Base-by-base conservation (phyloP, 768 basidiomycete species). In the Tylopilus balloui region DNA sequence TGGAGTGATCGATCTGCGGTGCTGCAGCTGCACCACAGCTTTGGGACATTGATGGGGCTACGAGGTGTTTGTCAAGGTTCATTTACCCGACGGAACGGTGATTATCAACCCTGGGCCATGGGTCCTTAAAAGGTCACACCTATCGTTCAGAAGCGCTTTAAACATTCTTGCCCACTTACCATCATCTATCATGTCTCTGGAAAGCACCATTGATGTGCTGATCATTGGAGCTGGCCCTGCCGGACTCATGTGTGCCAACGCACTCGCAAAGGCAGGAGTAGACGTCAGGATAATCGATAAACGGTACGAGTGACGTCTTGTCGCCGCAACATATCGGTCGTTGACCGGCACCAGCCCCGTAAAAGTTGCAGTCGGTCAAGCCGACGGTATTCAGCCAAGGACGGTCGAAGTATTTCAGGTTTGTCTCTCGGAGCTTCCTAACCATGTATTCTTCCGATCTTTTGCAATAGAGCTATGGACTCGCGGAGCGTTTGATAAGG, bases 241-340 rank as follows among this genome's bases (percentile, higher is more conserved):
- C 7, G 79, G 86, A 3, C 64, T 88, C 3, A 86, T 88, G 84
- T 83, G 80, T 50, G 78, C 78, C 23, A 81, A 83, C 42, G 76
- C 71, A 21, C 68, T 80, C 11, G 71, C 69, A 8, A 60, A 55
- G 21, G 75, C 72, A 3, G 75, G 78, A 5, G 31, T 69, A 15
- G 66, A 73, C 42, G 69, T 77, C 14, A 71, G 75, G 28, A 71
- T 80, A 42, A 62, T 80, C 6, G 78, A 80, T 52, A 68, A 73
- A 51, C 68, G 75, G 73, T 75, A 48, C 14, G 66, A 29, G 28
- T 8, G 34, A 23, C 13, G 11, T 25, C 19, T 23, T 11, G 35
- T 0, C 14, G n/a, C 6, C 12, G 14, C n/a, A 3, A 3, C 4
- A 23, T 6, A 1, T 1, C 28, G 5, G 8, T 36, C 4, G 37